Evolutionary conservation across 176 grass and related monocot genomes (phyloP), one percentile per base, ranked within the genome.

Genomic region (Oryza meyeriana): DNA sequence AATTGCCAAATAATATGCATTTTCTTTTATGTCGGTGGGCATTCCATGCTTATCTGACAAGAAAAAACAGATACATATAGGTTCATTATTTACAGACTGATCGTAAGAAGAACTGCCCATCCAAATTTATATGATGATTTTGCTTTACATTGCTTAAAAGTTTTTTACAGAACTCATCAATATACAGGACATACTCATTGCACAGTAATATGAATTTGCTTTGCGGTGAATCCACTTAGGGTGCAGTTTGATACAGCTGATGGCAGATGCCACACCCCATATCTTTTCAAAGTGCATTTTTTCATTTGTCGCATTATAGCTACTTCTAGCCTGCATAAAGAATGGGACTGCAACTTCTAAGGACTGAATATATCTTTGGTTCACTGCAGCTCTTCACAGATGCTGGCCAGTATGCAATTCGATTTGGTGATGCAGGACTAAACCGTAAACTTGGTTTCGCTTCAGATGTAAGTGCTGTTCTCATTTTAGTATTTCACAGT

Each of bases 351-450:
- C 17, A 83, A 66, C 50, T n/a, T 18, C 16, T 74, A 30, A 63
- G 22, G 76, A 42, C 26, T 40, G 20, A 74, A 63, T 16, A 25
- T 63, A 45, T 40, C 4, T 25, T 82, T 52, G 65, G 12, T 82
- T 79, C 25, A 42, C 38, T 83, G 39, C 90, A 98, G 95, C 92
- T 98, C 30, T 98, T 98, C 84, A 98, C 95, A 18, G 95, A 98
- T 84, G 95, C 95, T 71, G 95, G 95, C 61, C 95, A 98, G 67
- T 98, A 98, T 83, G 95, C 88, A 64, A 88, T 98, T 84, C 90
- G 87, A 33, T 98, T 98, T 89, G 95, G 95, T 12, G 87, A 88
- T 71, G 75, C 79, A 77, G 82, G 69, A 70, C 81, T 84, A 64
- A 70, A 36, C 68, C 39, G 63, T 66, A 79, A 64, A 64, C 32